Conservation (phyloP, 1,284 basidiomycete species). For the Golubevia pallescens region DNA sequence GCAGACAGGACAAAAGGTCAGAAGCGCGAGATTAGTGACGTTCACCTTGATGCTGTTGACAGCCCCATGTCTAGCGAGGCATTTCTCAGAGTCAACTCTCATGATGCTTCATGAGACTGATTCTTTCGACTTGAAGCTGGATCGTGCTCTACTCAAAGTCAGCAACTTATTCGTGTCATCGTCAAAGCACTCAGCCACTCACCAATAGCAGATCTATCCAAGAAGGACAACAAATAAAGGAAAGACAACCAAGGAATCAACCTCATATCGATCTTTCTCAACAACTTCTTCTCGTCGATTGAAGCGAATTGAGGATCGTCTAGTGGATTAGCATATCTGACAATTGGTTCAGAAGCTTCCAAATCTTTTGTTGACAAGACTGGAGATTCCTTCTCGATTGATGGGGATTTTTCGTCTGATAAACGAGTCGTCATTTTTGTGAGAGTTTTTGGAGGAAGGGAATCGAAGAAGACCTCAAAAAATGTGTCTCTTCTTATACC, state of each 20-base stretch:
- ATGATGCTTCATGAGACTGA: too few species aligned
- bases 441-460: too few species aligned
- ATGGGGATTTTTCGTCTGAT: not conserved
- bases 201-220: not conserved
- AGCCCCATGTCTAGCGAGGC: too few species aligned
- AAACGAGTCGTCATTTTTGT: not conserved
- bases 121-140: too few species aligned
- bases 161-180: too few species aligned
- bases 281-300: slow-evolving; percentile 34
- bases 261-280: slow-evolving; percentile 34
- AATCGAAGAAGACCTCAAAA: too few species aligned
- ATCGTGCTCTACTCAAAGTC: too few species aligned
- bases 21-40: not conserved
- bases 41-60: too few species aligned
- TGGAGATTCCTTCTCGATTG: not conserved
- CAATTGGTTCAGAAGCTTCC: not conserved
- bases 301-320: not conserved
- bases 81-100: too few species aligned
- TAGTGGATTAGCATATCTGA: not conserved
- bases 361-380: not conserved
- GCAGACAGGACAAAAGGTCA: not conserved
- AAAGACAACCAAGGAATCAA: slow-evolving; percentile 32
- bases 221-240: slow-evolving; percentile 24
- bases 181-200: too few species aligned
- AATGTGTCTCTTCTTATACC: too few species aligned